Evolutionary conservation across 164 flowering plant species (phyloP).

Genomic region (Macadamia integrifolia): DNA sequence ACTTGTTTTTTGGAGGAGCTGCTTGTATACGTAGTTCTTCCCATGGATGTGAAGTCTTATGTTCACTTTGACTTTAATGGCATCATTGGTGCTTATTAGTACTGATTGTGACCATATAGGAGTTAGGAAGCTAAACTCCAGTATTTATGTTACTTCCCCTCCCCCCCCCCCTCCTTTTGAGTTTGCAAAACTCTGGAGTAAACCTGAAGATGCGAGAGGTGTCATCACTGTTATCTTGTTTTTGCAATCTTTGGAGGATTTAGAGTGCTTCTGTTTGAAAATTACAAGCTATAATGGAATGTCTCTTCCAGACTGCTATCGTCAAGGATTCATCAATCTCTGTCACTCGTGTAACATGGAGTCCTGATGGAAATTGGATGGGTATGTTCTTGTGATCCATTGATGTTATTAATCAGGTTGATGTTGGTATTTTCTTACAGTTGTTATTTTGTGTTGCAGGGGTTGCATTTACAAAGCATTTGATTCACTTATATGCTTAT

Average conservation of each 20-base stretch:
- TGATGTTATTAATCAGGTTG: neutral
- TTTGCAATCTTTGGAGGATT: neutral
- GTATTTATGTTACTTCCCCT: neutral
- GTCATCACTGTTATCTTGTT: neutral
- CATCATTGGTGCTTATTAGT: neutral
- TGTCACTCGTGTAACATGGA: slow-evolving; percentile 75
- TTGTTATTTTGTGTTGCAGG: slow-evolving; percentile 41
- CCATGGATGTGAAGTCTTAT: neutral
- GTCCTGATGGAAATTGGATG: slow-evolving; percentile 72
- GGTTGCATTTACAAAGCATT: slow-evolving; percentile 70
- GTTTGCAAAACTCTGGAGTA: neutral
- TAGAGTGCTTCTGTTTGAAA: neutral
- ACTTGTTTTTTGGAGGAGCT: neutral
- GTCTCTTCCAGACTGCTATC: slow-evolving; percentile 45
- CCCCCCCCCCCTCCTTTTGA: no score
- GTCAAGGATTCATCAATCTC: slow-evolving; percentile 58
- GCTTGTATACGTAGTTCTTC: neutral
- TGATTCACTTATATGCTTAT: slow-evolving; percentile 70
- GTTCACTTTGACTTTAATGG: neutral
- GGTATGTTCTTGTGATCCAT: slow-evolving; percentile 35
- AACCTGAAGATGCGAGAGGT: no score
- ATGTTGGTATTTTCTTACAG: slow-evolving; percentile 9
- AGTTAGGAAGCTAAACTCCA: neutral
- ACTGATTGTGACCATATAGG: neutral
- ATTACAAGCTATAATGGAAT: neutral